Evolutionary conservation across 768 basidiomycete species (phyloP).

Genomic region (Coprinellus aureogranulatus): DNA sequence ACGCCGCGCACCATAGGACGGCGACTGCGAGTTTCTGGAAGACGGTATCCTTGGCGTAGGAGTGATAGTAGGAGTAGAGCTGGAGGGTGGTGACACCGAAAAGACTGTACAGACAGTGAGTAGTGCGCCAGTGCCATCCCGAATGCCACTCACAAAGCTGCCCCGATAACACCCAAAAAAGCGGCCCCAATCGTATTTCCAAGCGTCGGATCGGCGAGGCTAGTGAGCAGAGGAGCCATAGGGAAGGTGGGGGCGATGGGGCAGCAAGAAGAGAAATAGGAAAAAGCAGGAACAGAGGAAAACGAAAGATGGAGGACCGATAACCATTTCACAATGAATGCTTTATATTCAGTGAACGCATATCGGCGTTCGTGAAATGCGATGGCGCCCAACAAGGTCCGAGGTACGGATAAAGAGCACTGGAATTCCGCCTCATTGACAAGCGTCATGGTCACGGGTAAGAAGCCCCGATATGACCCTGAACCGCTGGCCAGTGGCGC

Average conservation of each 20-base stretch:
- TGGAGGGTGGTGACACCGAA: constrained; percentile 41
- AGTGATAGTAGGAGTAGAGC: constrained; percentile 39
- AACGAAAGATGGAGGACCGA: not conserved
- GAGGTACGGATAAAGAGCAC: not conserved
- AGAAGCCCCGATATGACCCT: not conserved
- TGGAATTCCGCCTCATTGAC: not conserved
- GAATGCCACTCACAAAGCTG: constrained; percentile 29
- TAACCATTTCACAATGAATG: not conserved
- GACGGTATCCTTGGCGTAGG: constrained; percentile 32
- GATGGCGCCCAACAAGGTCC: not conserved
- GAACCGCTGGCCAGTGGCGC: too few relatives aligned
- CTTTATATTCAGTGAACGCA: not conserved
- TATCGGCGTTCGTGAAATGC: constrained; percentile 4
- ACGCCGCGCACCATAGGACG: constrained; percentile 29
- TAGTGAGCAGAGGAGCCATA: constrained; percentile 22
- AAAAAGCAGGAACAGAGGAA: constrained; percentile 1
- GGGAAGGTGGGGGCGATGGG: not conserved
- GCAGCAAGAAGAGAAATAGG: not conserved
- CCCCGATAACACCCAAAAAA: constrained; percentile 32
- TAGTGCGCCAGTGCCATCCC: not conserved
- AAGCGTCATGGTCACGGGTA: not conserved
- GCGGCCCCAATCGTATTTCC: constrained; percentile 41
- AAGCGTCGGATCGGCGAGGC: constrained; percentile 29
- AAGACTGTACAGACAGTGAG: constrained; percentile 21
- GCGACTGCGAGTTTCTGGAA: constrained; percentile 38